phyloP scores from a whole-genome alignment of 495 filamentous ascomycete genomes.

The Elasticomyces elasticus region DNA sequence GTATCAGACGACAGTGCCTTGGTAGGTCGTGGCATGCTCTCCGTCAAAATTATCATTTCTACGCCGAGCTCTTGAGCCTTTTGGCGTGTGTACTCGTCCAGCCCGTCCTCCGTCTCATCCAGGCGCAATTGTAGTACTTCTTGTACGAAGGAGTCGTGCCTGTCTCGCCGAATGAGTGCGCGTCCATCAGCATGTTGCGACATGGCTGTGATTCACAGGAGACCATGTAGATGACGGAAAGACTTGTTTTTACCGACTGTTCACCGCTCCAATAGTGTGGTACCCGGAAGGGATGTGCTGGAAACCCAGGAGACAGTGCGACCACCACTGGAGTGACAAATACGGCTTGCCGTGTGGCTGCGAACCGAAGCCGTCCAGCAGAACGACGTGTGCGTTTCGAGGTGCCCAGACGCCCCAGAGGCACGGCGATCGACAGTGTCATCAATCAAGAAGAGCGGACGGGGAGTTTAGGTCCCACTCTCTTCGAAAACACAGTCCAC shows the following conservation, averaged over 20 bases:
- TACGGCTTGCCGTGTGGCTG: not conserved
- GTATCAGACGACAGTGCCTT: not conserved
- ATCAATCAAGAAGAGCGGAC: no score
- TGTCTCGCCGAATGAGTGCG: not conserved
- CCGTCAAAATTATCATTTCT: not conserved
- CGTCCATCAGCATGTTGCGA: not conserved
- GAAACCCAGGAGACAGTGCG: not conserved
- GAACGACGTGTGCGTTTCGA: not conserved
- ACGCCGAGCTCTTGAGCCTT: constrained; percentile 14
- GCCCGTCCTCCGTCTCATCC: constrained; percentile 14
- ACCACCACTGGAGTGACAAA: not conserved
- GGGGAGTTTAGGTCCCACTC: no score
- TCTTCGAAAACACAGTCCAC: no score
- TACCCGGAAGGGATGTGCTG: not conserved
- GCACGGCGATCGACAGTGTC: no score
- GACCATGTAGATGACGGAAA: no score
- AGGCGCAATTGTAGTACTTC: constrained; percentile 7
- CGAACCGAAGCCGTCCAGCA: not conserved
- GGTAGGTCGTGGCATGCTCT: not conserved
- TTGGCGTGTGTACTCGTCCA: constrained; percentile 3
- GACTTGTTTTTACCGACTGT: no score
- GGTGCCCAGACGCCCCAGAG: no score
- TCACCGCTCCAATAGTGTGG: not conserved
- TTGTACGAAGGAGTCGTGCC: constrained; percentile 2
- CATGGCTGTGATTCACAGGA: no score